Percentiles rank a stretch among this genome's conserved stretches.
These are phyloP conservation scores for Physocladia obscura DNA, from an alignment of 192 early-diverging fungal species.

Conservation along the genomic window DNA sequence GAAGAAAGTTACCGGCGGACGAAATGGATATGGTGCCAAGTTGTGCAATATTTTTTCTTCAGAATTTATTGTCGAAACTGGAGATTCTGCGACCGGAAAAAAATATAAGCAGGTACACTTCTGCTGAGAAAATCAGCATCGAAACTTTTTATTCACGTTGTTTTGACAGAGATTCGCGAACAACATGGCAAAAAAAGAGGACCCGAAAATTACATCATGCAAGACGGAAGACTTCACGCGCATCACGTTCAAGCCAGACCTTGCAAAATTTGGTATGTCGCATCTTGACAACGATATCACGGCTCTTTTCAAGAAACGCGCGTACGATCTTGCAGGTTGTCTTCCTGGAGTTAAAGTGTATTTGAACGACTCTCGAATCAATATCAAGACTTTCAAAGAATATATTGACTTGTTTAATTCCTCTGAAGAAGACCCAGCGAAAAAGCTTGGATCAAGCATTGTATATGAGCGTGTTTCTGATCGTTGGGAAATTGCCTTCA, in stretches of 20 bases:
- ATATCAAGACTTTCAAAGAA: conserved; percentile 85
- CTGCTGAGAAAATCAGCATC: neutral
- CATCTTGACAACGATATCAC: conserved; percentile 81
- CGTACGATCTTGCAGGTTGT: conserved; percentile 90
- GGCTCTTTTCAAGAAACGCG: conserved; percentile 87
- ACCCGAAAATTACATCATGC: conserved; percentile 72
- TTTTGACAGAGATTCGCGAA: conserved; percentile 56
- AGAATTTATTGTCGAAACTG: conserved; percentile 92
- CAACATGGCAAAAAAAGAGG: conserved; percentile 83
- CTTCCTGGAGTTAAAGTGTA: conserved; percentile 80
- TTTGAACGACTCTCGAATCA: conserved; percentile 79
- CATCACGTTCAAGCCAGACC: conserved; percentile 94
- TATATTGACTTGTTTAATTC: conserved; percentile 81
- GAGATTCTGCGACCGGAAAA: conserved; percentile 65
- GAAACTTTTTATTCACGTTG: no score
- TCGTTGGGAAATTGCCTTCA: conserved; percentile 93
- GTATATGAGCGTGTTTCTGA: conserved; percentile 75
- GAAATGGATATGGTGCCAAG: conserved; percentile 87
- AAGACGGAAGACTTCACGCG: conserved; percentile 77
- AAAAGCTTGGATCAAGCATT: conserved; percentile 24
- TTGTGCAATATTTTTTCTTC: conserved; percentile 96
- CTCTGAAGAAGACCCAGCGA: neutral
- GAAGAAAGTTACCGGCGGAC: conserved; percentile 92
- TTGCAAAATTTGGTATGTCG: conserved; percentile 85
- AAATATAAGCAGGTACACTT: conserved; percentile 74